Evolutionary conservation across 2,329 filamentous ascomycete genomes (phyloP).

Genomic region (Penicillium sp.): DNA sequence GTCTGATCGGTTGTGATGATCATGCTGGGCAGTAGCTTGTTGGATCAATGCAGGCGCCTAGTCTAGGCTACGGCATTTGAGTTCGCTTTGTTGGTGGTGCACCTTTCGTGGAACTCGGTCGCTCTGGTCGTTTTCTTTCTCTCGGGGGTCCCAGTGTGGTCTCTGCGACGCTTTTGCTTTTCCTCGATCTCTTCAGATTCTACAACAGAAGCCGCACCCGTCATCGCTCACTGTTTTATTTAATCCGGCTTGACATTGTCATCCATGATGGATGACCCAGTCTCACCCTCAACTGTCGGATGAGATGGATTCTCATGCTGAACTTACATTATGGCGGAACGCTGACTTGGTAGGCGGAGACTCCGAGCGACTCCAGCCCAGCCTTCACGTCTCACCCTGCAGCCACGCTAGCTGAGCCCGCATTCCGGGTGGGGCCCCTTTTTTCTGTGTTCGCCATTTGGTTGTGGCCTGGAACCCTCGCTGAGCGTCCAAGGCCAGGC

Average conservation of each 20-base stretch:
- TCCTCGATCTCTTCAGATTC: too few relatives aligned
- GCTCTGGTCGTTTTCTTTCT: neutral
- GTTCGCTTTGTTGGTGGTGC: neutral
- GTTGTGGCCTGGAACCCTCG: too few relatives aligned
- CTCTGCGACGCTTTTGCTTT: too few relatives aligned
- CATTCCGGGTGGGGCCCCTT: neutral
- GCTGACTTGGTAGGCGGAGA: neutral
- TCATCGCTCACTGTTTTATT: too few relatives aligned
- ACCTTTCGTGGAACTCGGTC: neutral
- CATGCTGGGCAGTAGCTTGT: neutral
- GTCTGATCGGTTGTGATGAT: constrained; percentile 3
- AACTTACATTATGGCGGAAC: too few relatives aligned
- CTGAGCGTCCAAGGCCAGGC: too few relatives aligned
- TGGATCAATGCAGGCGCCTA: neutral
- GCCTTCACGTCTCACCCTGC: neutral
- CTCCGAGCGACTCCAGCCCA: too few relatives aligned
- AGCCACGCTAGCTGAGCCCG: constrained; percentile 5
- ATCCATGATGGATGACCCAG: neutral
- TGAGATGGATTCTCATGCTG: neutral
- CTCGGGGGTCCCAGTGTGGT: neutral
- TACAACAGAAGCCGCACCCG: too few relatives aligned
- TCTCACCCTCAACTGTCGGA: neutral
- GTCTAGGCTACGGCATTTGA: constrained; percentile 1
- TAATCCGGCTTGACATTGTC: neutral
- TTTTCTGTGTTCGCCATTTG: neutral